These are phyloP conservation scores for Cynanchum wilfordii DNA, from an alignment of 257 asterid genomes.

Conservation along the genomic window DNA sequence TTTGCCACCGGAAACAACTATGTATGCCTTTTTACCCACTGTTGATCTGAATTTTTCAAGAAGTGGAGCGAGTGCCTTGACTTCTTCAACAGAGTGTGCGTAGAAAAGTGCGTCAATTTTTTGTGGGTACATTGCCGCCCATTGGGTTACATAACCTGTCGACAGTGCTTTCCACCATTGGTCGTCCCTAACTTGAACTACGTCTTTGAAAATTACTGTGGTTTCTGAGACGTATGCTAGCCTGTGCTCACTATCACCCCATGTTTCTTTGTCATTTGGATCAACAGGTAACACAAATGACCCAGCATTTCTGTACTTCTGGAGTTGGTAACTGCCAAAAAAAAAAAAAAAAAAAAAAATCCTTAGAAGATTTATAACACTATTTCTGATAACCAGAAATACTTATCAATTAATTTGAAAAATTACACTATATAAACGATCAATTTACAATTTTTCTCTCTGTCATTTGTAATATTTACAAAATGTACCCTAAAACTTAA, in stretches of 20 bases:
- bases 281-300: constrained; percentile 79
- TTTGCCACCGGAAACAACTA: constrained; percentile 75
- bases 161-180: constrained; percentile 99
- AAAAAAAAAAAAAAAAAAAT: too few relatives aligned
- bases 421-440: too few relatives aligned
- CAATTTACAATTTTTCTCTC: too few relatives aligned
- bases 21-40: constrained; percentile 73
- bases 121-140: constrained; percentile 96
- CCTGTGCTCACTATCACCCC: constrained; percentile 97
- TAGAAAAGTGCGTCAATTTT: constrained; percentile 80
- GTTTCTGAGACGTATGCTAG: constrained; percentile 91
- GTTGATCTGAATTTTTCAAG: constrained; percentile 71
- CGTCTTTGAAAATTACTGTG: constrained; percentile 83
- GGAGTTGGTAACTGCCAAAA: constrained; percentile 81
- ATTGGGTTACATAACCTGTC: constrained; percentile 79
- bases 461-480: too few relatives aligned
- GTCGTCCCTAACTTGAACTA: constrained; percentile 79
- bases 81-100: constrained; percentile 75
- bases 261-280: constrained; percentile 82
- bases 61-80: constrained; percentile 73
- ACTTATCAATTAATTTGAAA: too few relatives aligned
- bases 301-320: constrained; percentile 84
- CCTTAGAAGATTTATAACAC: too few relatives aligned
- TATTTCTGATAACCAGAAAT: too few relatives aligned
- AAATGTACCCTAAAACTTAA: too few relatives aligned